These are phyloP conservation scores for Puccinia horiana DNA, from an alignment of 1,284 basidiomycete genomes.

Conservation along the genomic window DNA sequence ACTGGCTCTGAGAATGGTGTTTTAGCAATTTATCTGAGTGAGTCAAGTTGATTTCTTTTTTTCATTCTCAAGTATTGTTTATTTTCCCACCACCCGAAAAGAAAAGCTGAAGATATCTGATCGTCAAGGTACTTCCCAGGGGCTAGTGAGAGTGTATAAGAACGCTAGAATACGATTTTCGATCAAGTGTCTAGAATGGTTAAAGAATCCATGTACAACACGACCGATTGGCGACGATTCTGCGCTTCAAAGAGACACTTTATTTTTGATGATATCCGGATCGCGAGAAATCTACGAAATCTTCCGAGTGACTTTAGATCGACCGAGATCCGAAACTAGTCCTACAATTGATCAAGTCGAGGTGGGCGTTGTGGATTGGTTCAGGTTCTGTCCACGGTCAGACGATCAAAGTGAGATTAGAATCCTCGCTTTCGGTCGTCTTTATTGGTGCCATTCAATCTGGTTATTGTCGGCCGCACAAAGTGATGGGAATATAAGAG, in stretches of 20 bases:
- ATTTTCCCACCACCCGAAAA: too few relatives aligned
- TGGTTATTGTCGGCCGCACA: neutral
- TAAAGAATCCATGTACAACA: too few relatives aligned
- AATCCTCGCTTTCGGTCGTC: neutral
- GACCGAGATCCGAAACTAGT: neutral
- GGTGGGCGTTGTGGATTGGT: neutral
- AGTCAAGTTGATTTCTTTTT: neutral
- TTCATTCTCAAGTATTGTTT: neutral
- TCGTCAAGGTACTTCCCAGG: neutral
- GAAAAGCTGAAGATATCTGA: neutral
- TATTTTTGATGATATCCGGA: slow-evolving; percentile 4
- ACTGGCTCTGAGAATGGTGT: slow-evolving; percentile 28
- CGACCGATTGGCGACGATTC: neutral
- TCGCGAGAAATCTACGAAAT: slow-evolving; percentile 17
- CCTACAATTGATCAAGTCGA: neutral
- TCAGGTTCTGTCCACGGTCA: neutral
- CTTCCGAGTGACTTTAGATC: slow-evolving; percentile 3
- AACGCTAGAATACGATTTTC: neutral
- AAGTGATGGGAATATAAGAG: slow-evolving; percentile 16
- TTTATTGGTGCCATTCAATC: neutral
- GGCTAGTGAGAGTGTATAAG: neutral
- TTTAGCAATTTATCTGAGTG: slow-evolving; percentile 7
- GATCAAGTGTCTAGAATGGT: neutral
- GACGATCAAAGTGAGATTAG: slow-evolving; percentile 14
- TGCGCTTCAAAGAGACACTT: neutral